Percentiles rank a stretch among this genome's conserved stretches.
Evolutionary conservation across 805 yeast species (phyloP).

Genomic region (Metschnikowia kunwiensis): DNA sequence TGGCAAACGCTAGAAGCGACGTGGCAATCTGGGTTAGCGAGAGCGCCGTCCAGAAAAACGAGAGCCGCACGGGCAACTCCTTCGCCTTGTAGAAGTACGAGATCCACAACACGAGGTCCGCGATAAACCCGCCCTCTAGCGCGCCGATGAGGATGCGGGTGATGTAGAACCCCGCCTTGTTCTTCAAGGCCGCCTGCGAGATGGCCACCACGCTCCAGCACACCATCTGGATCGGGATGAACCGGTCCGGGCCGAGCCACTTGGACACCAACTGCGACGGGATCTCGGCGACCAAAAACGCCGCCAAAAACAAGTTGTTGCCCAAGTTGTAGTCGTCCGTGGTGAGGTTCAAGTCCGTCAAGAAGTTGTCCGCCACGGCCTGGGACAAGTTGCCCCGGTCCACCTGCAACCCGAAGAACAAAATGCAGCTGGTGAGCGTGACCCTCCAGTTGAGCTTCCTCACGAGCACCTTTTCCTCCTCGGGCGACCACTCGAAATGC

Average conservation of each 20-base stretch:
- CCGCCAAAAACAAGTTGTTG: constrained; percentile 49
- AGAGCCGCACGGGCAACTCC: constrained; percentile 58
- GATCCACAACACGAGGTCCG: constrained; percentile 52
- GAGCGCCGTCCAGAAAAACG: constrained; percentile 57
- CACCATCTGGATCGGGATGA: constrained; percentile 57
- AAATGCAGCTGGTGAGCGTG: constrained; percentile 53
- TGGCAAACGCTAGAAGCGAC: constrained; percentile 49
- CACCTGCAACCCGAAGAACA: constrained; percentile 57
- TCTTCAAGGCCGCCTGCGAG: constrained; percentile 45
- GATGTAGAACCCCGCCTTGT: constrained; percentile 41
- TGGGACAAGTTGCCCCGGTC: constrained; percentile 57
- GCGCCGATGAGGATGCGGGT: constrained; percentile 53
- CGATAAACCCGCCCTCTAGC: constrained; percentile 63
- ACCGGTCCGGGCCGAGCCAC: constrained; percentile 56
- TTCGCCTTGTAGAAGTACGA: constrained; percentile 60
- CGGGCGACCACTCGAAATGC: constrained; percentile 47
- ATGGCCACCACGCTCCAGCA: constrained; percentile 58
- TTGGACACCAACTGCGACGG: constrained; percentile 67
- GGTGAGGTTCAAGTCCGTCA: constrained; percentile 48
- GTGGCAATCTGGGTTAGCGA: constrained; percentile 46
- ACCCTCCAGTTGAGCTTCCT: constrained; percentile 56
- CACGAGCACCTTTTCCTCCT: constrained; percentile 48
- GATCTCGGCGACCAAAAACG: constrained; percentile 55
- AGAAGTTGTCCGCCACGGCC: constrained; percentile 55
- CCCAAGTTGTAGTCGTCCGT: constrained; percentile 61